A percentile compares a stretch with the other conserved stretches of the same genome.
Conservation (phyloP, 2,329 filamentous ascomycete species). For the Talaromyces atroroseus region DNA sequence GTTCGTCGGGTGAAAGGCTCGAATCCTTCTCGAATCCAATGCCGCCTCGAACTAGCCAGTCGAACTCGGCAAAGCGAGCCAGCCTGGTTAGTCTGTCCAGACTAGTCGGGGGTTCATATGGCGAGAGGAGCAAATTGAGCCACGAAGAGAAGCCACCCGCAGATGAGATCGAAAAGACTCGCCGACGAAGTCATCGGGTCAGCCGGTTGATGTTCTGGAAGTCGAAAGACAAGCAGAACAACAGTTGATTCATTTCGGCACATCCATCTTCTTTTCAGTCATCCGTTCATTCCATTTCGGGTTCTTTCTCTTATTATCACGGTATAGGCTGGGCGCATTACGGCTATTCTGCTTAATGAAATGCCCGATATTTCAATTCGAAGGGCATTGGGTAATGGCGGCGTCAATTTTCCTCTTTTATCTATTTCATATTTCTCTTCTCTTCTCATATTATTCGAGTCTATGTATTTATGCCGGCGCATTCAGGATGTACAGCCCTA, state of each 20-base stretch:
- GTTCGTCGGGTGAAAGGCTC: constrained; percentile 40
- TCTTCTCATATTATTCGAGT: constrained; percentile 9
- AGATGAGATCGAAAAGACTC: constrained; percentile 35
- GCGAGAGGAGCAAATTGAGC: constrained; percentile 41
- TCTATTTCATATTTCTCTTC: not conserved
- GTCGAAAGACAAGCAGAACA: constrained; percentile 40
- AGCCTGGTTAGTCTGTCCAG: constrained; percentile 47
- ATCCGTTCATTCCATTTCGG: not conserved
- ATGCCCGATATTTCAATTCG: constrained; percentile 1
- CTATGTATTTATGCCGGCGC: constrained; percentile 12
- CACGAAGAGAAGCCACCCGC: constrained; percentile 40
- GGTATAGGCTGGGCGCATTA: constrained; percentile 2
- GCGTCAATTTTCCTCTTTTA: constrained; percentile 8
- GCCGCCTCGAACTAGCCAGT: constrained; percentile 34
- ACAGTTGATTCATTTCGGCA: not conserved
- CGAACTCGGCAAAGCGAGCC: constrained; percentile 39
- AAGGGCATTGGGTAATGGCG: constrained; percentile 11
- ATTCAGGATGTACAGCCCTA: constrained; percentile 11
- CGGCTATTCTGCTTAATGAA: constrained; percentile 2
- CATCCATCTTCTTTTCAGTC: not conserved
- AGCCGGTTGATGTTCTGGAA: constrained; percentile 48
- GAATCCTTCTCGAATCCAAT: constrained; percentile 40
- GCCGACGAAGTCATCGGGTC: constrained; percentile 42
- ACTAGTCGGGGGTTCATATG: constrained; percentile 39
- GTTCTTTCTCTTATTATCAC: not conserved